phyloP scores from a whole-genome alignment of 2,329 filamentous ascomycete species.

The Penicillium sp. region DNA sequence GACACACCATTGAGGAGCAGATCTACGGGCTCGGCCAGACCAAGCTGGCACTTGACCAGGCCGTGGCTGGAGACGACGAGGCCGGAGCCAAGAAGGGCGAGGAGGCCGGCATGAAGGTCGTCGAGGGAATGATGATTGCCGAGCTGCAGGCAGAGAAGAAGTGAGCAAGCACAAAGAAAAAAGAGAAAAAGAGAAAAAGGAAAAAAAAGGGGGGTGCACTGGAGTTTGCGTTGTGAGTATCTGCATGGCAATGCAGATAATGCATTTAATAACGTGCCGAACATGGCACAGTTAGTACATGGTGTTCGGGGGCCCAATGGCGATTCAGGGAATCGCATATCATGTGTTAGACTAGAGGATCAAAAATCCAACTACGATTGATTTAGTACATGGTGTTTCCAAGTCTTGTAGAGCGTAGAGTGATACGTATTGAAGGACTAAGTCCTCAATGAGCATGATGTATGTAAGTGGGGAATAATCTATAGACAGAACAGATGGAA shows the following conservation, averaged over 20 bases:
- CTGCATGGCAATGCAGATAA: slow-evolving; percentile 3
- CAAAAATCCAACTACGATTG: neutral
- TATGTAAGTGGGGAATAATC: slow-evolving; percentile 6
- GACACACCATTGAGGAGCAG: slow-evolving; percentile 79
- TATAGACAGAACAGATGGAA: neutral
- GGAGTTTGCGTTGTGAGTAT: slow-evolving; percentile 3
- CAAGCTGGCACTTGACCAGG: slow-evolving; percentile 79
- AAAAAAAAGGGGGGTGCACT: neutral
- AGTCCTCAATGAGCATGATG: neutral
- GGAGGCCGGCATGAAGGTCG: slow-evolving; percentile 42
- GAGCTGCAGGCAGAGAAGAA: slow-evolving; percentile 23
- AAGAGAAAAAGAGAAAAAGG: neutral
- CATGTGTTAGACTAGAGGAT: slow-evolving; percentile 1
- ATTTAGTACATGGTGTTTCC: neutral
- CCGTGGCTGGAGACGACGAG: slow-evolving; percentile 54
- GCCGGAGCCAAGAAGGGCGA: slow-evolving; percentile 45
- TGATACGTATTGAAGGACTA: neutral
- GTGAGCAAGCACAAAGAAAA: slow-evolving; percentile 11
- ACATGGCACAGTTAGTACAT: slow-evolving; percentile 1
- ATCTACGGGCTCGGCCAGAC: slow-evolving; percentile 85
- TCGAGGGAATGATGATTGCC: slow-evolving; percentile 44
- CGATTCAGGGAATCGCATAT: neutral
- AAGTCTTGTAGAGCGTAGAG: neutral
- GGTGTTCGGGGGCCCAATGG: slow-evolving; percentile 6
- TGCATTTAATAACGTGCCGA: slow-evolving; percentile 1